Percentiles rank a stretch among this genome's conserved stretches.
These are phyloP conservation scores for Rhodotorula sp. DNA, from an alignment of 1,284 basidiomycete species.

Conservation along the genomic window DNA sequence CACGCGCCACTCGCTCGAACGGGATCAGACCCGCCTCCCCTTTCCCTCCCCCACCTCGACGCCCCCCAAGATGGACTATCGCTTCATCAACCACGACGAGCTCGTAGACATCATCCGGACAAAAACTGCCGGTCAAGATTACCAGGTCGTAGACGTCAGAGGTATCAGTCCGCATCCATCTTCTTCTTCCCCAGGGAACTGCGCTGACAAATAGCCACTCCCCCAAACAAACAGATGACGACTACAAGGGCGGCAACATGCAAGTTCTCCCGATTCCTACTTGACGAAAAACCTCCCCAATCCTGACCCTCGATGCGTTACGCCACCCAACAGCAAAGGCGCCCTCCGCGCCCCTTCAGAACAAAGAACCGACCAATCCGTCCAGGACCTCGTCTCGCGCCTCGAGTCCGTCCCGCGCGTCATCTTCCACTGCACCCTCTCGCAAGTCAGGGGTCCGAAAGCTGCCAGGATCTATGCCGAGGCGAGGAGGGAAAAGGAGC, in stretches of 20 bases:
- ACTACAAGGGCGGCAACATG: conserved; percentile 50
- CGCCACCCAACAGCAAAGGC: conserved; percentile 26
- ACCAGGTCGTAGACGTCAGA: conserved; percentile 29
- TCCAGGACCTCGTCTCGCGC: conserved; percentile 44
- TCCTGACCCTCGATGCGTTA: neutral
- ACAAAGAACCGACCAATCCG: conserved; percentile 38
- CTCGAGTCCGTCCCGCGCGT: conserved; percentile 44
- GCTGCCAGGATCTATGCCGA: conserved; percentile 49
- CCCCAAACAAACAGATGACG: conserved; percentile 43
- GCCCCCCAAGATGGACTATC: conserved; percentile 7
- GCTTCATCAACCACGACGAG: conserved; percentile 26
- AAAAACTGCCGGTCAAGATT: neutral
- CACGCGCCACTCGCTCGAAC: too few species aligned
- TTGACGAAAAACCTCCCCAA: too few species aligned
- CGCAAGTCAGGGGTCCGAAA: conserved; percentile 48
- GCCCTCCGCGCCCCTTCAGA: conserved; percentile 46
- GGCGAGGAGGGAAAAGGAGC: conserved; percentile 27
- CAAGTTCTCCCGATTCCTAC: neutral
- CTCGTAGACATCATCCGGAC: conserved; percentile 7
- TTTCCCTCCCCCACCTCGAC: too few species aligned
- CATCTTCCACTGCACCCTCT: conserved; percentile 50
- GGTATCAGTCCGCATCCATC: neutral
- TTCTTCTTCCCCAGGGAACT: too few species aligned
- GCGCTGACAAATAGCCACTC: neutral
- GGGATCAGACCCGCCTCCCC: too few species aligned